Conservation (phyloP, 1,284 basidiomycete genomes). For the Cutaneotrichosporon dermatis region DNA sequence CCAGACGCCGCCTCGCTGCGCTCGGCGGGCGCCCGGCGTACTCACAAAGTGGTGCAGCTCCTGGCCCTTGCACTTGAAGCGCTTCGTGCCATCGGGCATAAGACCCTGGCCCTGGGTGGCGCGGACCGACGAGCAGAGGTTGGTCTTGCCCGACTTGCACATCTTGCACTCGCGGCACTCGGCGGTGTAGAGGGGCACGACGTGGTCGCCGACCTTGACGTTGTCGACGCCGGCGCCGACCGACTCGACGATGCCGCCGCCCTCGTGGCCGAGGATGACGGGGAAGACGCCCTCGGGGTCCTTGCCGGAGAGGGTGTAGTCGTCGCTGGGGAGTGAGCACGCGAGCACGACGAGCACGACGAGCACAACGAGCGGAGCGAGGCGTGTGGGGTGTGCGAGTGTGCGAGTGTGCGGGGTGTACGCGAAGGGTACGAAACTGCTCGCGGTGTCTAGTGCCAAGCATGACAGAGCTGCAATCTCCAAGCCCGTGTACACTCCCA, state of each 20-base stretch:
- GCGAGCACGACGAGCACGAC: no score
- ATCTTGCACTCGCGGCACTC: conserved; percentile 96
- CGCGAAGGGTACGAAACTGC: no score
- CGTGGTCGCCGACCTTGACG: conserved; percentile 83
- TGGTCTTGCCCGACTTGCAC: conserved; percentile 98
- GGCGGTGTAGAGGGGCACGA: conserved; percentile 92
- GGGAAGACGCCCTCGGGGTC: conserved; percentile 97
- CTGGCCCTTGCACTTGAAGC: conserved; percentile 88
- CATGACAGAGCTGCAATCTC: no score
- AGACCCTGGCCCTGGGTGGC: conserved; percentile 91
- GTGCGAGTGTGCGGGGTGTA: no score
- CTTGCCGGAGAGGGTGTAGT: conserved; percentile 92
- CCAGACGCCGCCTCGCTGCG: no score
- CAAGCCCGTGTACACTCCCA: no score
- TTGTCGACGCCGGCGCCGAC: conserved; percentile 87
- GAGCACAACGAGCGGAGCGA: no score
- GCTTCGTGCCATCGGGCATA: conserved; percentile 89
- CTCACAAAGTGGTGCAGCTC: conserved; percentile 85
- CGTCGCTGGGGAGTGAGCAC: no score
- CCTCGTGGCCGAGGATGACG: conserved; percentile 86
- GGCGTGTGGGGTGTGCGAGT: no score
- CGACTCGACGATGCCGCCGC: conserved; percentile 67
- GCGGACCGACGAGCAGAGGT: conserved; percentile 86
- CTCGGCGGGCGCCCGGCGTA: conserved; percentile 13
- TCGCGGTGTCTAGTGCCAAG: no score